These are phyloP conservation scores for Trichoderma breve DNA, from an alignment of 2,329 filamentous ascomycete species.

Conservation along the genomic window DNA sequence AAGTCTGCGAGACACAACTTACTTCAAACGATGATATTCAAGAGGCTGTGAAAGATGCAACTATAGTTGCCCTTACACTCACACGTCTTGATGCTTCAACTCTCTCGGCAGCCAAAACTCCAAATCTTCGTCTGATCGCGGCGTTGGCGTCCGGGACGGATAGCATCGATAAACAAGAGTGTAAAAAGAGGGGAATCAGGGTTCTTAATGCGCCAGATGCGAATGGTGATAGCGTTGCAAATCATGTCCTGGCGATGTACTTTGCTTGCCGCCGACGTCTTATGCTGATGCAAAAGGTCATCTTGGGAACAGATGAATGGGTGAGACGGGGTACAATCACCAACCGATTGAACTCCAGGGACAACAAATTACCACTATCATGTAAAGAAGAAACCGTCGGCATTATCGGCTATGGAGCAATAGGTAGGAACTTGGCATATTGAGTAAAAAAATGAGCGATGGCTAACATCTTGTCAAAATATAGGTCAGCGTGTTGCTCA, in stretches of 20 bases:
- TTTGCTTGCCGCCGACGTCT: neutral
- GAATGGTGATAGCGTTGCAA: neutral
- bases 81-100: neutral
- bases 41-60: neutral
- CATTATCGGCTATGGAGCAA: neutral
- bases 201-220: neutral
- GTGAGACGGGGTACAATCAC: neutral
- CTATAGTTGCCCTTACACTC: neutral
- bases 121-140: neutral
- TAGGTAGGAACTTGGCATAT: neutral
- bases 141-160: neutral
- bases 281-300: neutral
- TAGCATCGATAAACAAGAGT: neutral
- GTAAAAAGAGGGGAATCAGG: neutral
- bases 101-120: neutral
- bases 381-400: neutral
- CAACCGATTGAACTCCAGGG: neutral
- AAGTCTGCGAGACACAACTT: neutral
- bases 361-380: neutral
- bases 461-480: neutral
- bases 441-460: neutral
- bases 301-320: neutral
- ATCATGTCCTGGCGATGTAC: neutral
- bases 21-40: neutral
- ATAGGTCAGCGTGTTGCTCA: neutral